Percentiles rank a stretch among this genome's conserved stretches.
These are phyloP conservation scores for Lumnitzera littorea DNA, from an alignment of 345 rosid genomes.

Conservation along the genomic window DNA sequence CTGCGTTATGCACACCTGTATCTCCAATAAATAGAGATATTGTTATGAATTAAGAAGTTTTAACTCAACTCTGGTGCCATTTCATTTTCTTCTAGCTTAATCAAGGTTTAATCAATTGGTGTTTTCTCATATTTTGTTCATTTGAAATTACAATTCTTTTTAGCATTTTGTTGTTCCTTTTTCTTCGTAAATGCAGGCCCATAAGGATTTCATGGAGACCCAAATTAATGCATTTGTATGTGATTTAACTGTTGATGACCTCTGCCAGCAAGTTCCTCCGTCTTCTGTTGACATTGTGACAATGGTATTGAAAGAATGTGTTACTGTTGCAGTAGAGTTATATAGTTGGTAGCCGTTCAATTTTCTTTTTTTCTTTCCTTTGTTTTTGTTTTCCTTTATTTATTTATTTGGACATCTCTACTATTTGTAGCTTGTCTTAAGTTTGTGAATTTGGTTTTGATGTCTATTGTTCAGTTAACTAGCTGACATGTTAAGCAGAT, in stretches of 20 bases:
- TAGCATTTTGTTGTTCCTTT: constrained; percentile 1
- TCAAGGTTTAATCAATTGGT: background rate
- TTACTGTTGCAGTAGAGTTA: background rate
- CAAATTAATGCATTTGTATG: constrained; percentile 57
- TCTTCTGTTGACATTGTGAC: constrained; percentile 81
- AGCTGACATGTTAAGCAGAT: constrained; percentile 74
- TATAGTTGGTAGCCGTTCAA: background rate
- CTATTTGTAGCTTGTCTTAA: background rate
- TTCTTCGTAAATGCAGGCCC: constrained; percentile 44
- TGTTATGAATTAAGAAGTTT: too few relatives aligned
- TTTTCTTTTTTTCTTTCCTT: background rate
- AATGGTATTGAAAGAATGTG: constrained; percentile 46
- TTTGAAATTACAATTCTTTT: constrained; percentile 3
- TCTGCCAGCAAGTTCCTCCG: constrained; percentile 61
- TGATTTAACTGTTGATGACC: constrained; percentile 74
- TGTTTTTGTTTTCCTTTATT: too few relatives aligned
- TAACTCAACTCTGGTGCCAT: too few relatives aligned
- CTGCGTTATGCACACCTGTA: too few relatives aligned
- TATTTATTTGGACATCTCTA: background rate
- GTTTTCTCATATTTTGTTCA: background rate
- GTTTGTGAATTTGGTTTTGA: constrained; percentile 8
- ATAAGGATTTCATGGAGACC: constrained; percentile 62
- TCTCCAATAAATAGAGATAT: too few relatives aligned
- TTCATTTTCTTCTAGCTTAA: too few relatives aligned
- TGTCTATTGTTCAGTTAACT: constrained; percentile 11